Conservation (phyloP, 495 filamentous ascomycete species). For the Monascus purpureus region DNA sequence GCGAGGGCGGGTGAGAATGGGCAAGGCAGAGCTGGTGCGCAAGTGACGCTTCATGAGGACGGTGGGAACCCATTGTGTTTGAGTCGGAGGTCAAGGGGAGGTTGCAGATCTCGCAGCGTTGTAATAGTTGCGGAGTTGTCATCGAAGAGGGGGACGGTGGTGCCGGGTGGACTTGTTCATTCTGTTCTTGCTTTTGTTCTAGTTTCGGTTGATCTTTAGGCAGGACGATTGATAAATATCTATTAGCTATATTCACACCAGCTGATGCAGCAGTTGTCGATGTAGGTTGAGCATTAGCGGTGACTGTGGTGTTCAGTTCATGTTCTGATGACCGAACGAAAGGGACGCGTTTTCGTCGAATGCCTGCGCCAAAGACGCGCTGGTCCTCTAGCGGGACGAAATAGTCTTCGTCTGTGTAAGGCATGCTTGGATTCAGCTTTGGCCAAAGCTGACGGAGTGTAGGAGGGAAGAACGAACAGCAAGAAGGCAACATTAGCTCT, state of each 20-base stretch:
- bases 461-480: not conserved
- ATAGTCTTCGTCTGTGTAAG: slow-evolving; percentile 36
- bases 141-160: slow-evolving; percentile 5
- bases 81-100: slow-evolving; percentile 28
- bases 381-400: slow-evolving; percentile 57
- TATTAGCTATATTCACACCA: slow-evolving; percentile 40
- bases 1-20: slow-evolving; percentile 75
- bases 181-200: slow-evolving; percentile 8
- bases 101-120: slow-evolving; percentile 43
- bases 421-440: slow-evolving; percentile 3
- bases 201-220: slow-evolving; percentile 13
- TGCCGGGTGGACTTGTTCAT: slow-evolving; percentile 7
- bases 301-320: slow-evolving; percentile 28
- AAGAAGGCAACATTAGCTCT: not conserved
- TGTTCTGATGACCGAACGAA: slow-evolving; percentile 59
- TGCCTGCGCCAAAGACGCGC: slow-evolving; percentile 65
- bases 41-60: slow-evolving; percentile 54
- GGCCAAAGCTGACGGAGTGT: slow-evolving; percentile 2
- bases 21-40: slow-evolving; percentile 69
- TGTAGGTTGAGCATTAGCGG: slow-evolving; percentile 9
- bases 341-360: slow-evolving; percentile 60
- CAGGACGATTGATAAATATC: slow-evolving; percentile 62
- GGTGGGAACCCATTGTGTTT: slow-evolving; percentile 3
- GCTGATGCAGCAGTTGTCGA: slow-evolving; percentile 11
- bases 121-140: slow-evolving; percentile 3